Evolutionary conservation across 345 rosid genomes (phyloP).

Genomic region (Acer saccharum): DNA sequence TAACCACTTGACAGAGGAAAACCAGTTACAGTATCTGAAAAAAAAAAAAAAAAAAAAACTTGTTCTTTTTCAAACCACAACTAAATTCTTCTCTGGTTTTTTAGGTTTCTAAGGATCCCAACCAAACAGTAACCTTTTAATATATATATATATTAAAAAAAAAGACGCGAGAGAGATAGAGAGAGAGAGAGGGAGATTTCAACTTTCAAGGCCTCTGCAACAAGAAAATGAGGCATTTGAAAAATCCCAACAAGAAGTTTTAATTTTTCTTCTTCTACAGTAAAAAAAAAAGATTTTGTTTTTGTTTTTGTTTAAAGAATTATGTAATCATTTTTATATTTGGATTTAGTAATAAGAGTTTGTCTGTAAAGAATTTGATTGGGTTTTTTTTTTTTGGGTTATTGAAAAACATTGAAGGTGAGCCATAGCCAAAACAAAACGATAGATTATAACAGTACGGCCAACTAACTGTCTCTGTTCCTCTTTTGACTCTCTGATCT

Average conservation of each 20-base stretch:
- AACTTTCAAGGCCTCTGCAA: background rate
- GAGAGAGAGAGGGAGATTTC: background rate
- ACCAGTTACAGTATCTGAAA: background rate
- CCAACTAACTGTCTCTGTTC: constrained; percentile 43
- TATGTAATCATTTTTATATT: background rate
- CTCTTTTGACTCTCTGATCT: constrained; percentile 32
- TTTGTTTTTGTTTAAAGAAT: too few species aligned
- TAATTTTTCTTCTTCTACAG: background rate
- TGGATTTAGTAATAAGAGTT: background rate
- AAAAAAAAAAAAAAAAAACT: too few species aligned
- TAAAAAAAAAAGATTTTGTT: too few species aligned
- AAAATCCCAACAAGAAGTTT: background rate
- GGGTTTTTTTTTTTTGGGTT: background rate
- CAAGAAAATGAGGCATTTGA: constrained; percentile 17
- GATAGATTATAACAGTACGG: background rate
- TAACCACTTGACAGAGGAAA: constrained; percentile 10
- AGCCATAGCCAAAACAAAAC: background rate
- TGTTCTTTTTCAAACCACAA: constrained; percentile 12
- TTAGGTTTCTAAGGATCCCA: background rate
- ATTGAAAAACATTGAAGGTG: background rate
- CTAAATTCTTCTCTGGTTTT: background rate
- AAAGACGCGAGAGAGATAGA: background rate
- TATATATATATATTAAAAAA: background rate
- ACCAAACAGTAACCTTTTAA: background rate
- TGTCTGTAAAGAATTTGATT: background rate